Evolutionary conservation across 2,329 filamentous ascomycete species (phyloP).

Genomic region (Cercospora sp.): DNA sequence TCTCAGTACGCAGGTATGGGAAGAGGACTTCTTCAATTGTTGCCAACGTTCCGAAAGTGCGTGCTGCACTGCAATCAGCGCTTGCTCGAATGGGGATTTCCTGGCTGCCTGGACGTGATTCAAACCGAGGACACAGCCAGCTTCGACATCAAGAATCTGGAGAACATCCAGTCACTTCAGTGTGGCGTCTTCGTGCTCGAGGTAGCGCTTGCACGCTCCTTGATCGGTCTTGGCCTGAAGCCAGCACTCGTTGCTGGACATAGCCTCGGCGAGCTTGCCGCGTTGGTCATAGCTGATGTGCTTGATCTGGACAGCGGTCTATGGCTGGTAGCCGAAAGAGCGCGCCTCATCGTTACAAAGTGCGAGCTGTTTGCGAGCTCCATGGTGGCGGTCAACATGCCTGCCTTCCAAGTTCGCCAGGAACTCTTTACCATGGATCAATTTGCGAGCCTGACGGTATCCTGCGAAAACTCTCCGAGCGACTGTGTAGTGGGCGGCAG

Average conservation of each 20-base stretch:
- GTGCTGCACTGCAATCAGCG: slow-evolving; percentile 14
- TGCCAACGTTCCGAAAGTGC: slow-evolving; percentile 6
- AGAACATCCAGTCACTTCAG: slow-evolving; percentile 14
- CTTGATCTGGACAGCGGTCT: slow-evolving; percentile 14
- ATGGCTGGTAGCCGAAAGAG: slow-evolving; percentile 17
- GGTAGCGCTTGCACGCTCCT: slow-evolving; percentile 11
- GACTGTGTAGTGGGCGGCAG: slow-evolving; percentile 16
- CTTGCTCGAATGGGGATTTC: slow-evolving; percentile 8
- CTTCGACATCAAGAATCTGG: neutral
- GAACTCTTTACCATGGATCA: neutral
- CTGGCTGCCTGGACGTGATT: slow-evolving; percentile 10
- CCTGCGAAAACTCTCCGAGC: slow-evolving; percentile 17
- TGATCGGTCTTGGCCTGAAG: slow-evolving; percentile 3
- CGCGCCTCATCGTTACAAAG: slow-evolving; percentile 11
- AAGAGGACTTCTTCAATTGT: slow-evolving; percentile 7
- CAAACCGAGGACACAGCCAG: neutral
- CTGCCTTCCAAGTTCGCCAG: slow-evolving; percentile 3
- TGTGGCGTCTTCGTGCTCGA: slow-evolving; percentile 14
- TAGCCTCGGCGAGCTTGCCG: slow-evolving; percentile 22
- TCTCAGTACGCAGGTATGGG: slow-evolving; percentile 21
- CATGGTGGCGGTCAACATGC: slow-evolving; percentile 20
- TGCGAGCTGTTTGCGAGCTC: slow-evolving; percentile 13
- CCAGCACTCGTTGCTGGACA: slow-evolving; percentile 30
- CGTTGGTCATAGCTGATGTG: slow-evolving; percentile 17
- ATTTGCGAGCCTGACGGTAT: slow-evolving; percentile 8